Evolutionary conservation across 192 early-diverging fungal genomes (phyloP).

Genomic region (Radiomyces spectabilis): DNA sequence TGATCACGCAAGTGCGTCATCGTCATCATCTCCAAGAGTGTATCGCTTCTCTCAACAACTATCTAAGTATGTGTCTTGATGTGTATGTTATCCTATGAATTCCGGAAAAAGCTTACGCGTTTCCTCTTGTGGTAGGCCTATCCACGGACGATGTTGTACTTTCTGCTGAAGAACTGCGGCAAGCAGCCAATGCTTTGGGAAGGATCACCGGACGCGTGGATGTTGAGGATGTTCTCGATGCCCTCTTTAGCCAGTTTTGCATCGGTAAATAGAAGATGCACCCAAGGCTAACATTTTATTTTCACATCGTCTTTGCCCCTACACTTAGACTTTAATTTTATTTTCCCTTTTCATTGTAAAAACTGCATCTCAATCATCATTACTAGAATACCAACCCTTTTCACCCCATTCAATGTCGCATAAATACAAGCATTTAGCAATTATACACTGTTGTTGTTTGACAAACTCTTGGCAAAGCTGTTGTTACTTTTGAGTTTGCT

Average conservation of each 20-base stretch:
- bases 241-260: conserved; percentile 70
- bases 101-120: no score
- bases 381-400: no score
- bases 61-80: conserved; percentile 28
- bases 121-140: conserved; percentile 5
- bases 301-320: no score
- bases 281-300: no score
- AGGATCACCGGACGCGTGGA: conserved; percentile 66
- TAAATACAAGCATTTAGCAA: no score
- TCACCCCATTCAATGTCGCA: no score
- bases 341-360: no score
- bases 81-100: not conserved
- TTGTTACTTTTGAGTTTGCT: no score
- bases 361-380: no score
- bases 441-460: no score
- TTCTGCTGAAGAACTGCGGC: conserved; percentile 65
- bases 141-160: conserved; percentile 51
- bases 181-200: conserved; percentile 53
- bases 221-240: conserved; percentile 69
- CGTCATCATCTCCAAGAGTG: conserved; percentile 55
- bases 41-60: conserved; percentile 35
- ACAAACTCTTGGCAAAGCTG: no score
- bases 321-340: no score
- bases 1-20: conserved; percentile 65
- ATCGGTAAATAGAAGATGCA: conserved; percentile 72